These are phyloP conservation scores for Iris pallida DNA, from an alignment of 116 monocot genomes.

Conservation along the genomic window DNA sequence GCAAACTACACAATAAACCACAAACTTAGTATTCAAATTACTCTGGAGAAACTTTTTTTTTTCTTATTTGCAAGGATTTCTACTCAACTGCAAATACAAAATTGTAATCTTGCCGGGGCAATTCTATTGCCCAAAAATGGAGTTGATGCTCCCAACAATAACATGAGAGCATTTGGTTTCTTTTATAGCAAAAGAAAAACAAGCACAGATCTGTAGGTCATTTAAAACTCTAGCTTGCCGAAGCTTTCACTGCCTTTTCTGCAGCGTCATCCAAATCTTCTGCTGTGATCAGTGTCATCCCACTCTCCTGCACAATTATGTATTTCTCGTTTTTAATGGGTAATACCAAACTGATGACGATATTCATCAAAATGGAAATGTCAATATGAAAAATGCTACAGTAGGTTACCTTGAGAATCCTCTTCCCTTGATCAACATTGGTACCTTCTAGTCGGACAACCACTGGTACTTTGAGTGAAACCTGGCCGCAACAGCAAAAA, in stretches of 20 bases:
- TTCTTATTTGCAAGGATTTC: not conserved
- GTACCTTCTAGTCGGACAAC: constrained; percentile 90
- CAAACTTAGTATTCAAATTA: no score
- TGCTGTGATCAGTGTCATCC: constrained; percentile 70
- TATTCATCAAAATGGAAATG: not conserved
- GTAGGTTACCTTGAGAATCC: constrained; percentile 70
- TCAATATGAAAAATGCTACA: not conserved
- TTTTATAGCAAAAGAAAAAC: not conserved
- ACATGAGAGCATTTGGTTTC: constrained; percentile 1
- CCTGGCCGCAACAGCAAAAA: constrained; percentile 25
- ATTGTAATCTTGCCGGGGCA: not conserved
- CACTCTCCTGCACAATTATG: constrained; percentile 59
- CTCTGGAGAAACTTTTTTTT: no score
- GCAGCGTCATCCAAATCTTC: constrained; percentile 93
- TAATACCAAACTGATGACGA: not conserved
- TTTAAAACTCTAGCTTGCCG: not conserved
- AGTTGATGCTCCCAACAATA: constrained; percentile 11
- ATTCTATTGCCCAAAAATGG: constrained; percentile 3
- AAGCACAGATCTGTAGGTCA: constrained; percentile 67
- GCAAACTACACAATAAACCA: no score
- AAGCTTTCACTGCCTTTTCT: constrained; percentile 67
- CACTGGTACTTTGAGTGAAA: constrained; percentile 73
- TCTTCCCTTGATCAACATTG: constrained; percentile 89
- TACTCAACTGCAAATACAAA: not conserved
- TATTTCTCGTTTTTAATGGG: no score